Conservation (phyloP, 306 rosid genomes). For the Corylus avellana region DNA sequence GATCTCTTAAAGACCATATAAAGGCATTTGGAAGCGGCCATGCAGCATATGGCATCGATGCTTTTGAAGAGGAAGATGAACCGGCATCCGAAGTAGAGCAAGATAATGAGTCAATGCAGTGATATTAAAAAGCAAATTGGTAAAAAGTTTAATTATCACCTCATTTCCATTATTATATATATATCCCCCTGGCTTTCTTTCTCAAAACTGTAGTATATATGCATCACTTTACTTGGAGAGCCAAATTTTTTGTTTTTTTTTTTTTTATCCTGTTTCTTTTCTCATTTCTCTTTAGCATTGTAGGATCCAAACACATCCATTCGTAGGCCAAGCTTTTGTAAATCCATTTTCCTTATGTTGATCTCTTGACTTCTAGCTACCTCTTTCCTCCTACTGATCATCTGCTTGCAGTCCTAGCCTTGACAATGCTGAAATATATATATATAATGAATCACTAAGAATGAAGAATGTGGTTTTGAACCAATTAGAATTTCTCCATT, state of each 20-base stretch:
- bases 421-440: neutral
- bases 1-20: slow-evolving; percentile 90
- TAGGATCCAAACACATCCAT: slow-evolving; percentile 24
- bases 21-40: slow-evolving; percentile 91
- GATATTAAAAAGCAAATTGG: neutral
- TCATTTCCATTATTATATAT: slow-evolving; percentile 16
- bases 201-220: slow-evolving; percentile 33
- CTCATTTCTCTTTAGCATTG: neutral
- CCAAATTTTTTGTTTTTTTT: neutral
- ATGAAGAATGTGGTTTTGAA: neutral
- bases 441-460: neutral
- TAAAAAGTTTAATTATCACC: neutral
- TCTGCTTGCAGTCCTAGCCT: neutral
- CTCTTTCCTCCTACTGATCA: neutral
- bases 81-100: slow-evolving; percentile 97
- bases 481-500: too few relatives aligned
- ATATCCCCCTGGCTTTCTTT: slow-evolving; percentile 17
- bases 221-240: slow-evolving; percentile 34
- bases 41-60: slow-evolving; percentile 75
- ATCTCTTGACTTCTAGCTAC: neutral
- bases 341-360: slow-evolving; percentile 15
- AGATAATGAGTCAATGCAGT: slow-evolving; percentile 69
- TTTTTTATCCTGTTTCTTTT: too few relatives aligned
- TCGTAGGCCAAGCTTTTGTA: slow-evolving; percentile 15
- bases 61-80: slow-evolving; percentile 87